Conservation (phyloP, 2,329 filamentous ascomycete genomes). For the Nemania diffusa region DNA sequence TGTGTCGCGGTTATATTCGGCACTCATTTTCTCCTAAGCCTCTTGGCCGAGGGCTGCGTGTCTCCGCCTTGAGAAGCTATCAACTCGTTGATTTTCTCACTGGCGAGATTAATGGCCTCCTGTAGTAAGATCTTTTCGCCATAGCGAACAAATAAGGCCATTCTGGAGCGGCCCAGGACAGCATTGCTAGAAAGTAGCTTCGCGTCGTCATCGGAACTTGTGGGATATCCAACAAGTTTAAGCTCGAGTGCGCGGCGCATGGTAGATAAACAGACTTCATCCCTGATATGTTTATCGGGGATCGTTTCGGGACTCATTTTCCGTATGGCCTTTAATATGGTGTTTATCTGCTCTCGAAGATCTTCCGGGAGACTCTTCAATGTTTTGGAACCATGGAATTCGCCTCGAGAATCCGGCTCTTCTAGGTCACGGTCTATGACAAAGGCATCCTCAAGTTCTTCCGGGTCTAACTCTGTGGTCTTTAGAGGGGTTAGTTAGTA, state of each 20-base stretch:
- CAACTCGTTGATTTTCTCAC: constrained; percentile 44
- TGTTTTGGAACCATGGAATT: constrained; percentile 52
- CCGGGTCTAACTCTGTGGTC: constrained; percentile 64
- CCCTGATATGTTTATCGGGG: constrained; percentile 61
- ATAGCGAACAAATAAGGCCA: constrained; percentile 74
- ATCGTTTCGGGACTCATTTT: constrained; percentile 57
- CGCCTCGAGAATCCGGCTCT: constrained; percentile 62
- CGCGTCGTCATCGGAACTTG: constrained; percentile 55
- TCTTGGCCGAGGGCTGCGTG: constrained; percentile 46
- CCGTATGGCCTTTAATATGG: constrained; percentile 60
- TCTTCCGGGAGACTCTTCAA: constrained; percentile 60
- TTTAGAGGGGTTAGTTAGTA: constrained; percentile 48
- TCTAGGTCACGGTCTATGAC: constrained; percentile 69
- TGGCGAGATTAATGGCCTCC: constrained; percentile 58
- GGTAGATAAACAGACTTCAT: constrained; percentile 57
- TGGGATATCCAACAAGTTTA: constrained; percentile 56
- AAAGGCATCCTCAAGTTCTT: constrained; percentile 79
- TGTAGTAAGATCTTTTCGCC: constrained; percentile 77
- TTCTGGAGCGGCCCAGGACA: constrained; percentile 56
- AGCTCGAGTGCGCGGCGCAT: constrained; percentile 53
- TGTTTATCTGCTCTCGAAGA: constrained; percentile 62
- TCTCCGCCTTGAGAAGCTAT: constrained; percentile 32
- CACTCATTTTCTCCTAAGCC: constrained; percentile 44
- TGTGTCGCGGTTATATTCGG: background rate
- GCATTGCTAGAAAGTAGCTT: constrained; percentile 48